Conservation (phyloP, 2,329 filamentous ascomycete species). For the Nothomitra cinnamomea region DNA sequence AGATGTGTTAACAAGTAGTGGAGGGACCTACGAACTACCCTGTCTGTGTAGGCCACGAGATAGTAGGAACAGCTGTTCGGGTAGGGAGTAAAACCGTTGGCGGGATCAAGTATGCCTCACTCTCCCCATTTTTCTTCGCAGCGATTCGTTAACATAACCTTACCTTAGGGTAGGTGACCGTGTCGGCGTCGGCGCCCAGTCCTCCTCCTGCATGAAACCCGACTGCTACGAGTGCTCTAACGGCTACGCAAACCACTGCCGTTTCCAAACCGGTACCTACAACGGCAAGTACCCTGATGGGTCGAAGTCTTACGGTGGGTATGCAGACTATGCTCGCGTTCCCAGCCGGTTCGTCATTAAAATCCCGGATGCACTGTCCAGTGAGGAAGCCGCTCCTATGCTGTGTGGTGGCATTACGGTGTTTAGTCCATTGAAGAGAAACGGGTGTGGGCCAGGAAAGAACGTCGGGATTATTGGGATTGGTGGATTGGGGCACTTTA, state of each 20-base stretch:
- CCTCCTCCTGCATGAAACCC: constrained; percentile 31
- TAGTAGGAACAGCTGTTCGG: constrained; percentile 23
- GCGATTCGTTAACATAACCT: not conserved
- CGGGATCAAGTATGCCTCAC: not conserved
- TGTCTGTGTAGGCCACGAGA: constrained; percentile 26
- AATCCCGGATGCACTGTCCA: constrained; percentile 33
- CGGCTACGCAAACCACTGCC: constrained; percentile 24
- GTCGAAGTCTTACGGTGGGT: constrained; percentile 22
- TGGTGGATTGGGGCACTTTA: constrained; percentile 58
- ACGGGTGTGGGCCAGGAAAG: constrained; percentile 53
- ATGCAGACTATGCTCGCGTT: constrained; percentile 36
- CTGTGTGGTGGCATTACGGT: constrained; percentile 64
- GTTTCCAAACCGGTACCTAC: constrained; percentile 13
- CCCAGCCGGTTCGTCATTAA: constrained; percentile 40
- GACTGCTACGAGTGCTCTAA: constrained; percentile 26
- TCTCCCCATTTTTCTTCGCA: not conserved
- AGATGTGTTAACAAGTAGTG: not conserved
- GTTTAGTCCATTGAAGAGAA: constrained; percentile 49
- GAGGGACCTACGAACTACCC: constrained; percentile 16
- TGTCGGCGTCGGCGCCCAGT: constrained; percentile 46
- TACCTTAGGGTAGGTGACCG: constrained; percentile 38
- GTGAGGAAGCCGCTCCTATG: constrained; percentile 45
- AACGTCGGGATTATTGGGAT: constrained; percentile 55
- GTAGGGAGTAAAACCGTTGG: constrained; percentile 12
- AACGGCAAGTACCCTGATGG: constrained; percentile 18